phyloP scores from a whole-genome alignment of 345 rosid species.

The Eucalyptus cloeziana region DNA sequence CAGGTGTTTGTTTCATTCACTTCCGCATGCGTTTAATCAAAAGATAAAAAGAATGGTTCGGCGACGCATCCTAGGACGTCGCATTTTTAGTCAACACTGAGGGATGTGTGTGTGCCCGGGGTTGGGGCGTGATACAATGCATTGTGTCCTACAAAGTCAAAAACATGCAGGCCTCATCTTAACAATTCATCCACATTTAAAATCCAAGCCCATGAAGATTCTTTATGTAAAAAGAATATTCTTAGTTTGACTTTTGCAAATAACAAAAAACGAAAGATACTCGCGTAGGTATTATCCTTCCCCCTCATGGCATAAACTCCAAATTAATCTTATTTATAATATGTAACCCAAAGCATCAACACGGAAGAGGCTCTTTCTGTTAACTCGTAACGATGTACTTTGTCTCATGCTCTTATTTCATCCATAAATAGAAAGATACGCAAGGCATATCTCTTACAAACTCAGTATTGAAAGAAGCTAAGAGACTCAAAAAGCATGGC shows the following conservation, averaged over 20 bases:
- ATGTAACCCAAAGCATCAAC: background rate
- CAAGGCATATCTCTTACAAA: background rate
- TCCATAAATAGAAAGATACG: background rate
- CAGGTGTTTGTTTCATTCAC: too few species aligned
- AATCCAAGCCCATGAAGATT: background rate
- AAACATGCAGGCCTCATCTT: background rate
- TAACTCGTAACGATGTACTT: background rate
- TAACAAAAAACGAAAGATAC: background rate
- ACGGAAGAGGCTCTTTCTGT: background rate
- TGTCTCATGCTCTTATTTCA: background rate
- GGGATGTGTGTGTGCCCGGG: too few species aligned
- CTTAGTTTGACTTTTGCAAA: background rate
- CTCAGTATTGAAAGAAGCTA: background rate
- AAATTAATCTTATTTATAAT: background rate
- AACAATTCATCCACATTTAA: background rate
- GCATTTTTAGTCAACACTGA: rapidly evolving
- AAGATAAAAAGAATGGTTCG: too few species aligned
- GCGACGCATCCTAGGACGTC: too few species aligned
- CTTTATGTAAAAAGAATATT: background rate
- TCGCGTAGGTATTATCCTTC: background rate
- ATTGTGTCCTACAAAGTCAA: background rate
- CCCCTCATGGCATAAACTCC: background rate
- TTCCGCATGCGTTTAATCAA: too few species aligned
- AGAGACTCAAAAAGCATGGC: background rate
- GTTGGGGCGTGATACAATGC: too few species aligned